phyloP scores from a whole-genome alignment of 2,329 filamentous ascomycete species.

The Ceratocystis destructans region DNA sequence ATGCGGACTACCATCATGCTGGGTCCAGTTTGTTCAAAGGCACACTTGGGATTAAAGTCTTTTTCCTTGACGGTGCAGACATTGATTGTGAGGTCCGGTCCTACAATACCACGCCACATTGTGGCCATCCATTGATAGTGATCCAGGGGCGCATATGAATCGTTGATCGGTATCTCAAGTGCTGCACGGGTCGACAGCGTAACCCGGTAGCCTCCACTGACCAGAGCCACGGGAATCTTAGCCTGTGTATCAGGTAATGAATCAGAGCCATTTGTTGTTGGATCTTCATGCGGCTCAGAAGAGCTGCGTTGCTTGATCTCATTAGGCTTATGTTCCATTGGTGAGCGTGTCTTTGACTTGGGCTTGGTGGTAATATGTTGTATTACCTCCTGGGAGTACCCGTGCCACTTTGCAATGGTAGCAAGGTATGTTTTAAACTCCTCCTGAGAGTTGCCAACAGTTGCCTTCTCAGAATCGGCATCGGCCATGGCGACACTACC shows the following conservation, averaged over 20 bases:
- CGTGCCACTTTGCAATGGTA: constrained; percentile 60
- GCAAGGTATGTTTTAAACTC: constrained; percentile 47
- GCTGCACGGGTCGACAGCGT: constrained; percentile 65
- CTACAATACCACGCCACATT: constrained; percentile 75
- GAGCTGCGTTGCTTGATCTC: neutral
- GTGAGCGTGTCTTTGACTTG: constrained; percentile 12
- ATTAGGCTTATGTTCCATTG: constrained; percentile 14
- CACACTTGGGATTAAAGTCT: constrained; percentile 28
- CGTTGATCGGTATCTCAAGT: constrained; percentile 56
- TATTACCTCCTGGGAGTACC: constrained; percentile 57
- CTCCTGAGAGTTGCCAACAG: constrained; percentile 10
- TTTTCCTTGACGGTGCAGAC: constrained; percentile 33
- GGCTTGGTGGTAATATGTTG: constrained; percentile 31
- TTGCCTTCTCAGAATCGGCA: constrained; percentile 10
- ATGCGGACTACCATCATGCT: constrained; percentile 41
- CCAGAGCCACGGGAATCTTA: constrained; percentile 44
- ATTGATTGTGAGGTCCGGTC: constrained; percentile 66
- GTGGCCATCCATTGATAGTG: constrained; percentile 98
- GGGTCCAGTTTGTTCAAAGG: constrained; percentile 28
- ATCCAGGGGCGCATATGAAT: constrained; percentile 67
- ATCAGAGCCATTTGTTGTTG: neutral
- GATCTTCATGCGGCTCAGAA: neutral
- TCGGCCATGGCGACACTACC: constrained; percentile 11
- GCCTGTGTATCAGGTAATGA: neutral
- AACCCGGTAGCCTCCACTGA: constrained; percentile 68